Evolutionary conservation across 768 basidiomycete species (phyloP).

Genomic region (Russula abietina): DNA sequence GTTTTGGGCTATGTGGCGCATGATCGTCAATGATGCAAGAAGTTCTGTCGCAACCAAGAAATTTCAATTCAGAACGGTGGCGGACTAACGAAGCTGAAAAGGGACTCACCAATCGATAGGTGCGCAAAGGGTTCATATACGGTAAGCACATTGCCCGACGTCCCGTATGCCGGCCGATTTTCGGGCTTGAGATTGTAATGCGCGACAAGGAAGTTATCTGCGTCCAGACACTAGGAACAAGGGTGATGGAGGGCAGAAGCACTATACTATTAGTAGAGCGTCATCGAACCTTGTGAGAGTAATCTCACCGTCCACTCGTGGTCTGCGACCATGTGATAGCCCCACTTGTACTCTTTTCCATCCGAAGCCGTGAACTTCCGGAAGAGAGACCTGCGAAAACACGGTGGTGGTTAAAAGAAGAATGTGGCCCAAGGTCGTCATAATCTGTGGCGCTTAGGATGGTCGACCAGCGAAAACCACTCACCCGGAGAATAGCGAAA

Average conservation of each 20-base stretch:
- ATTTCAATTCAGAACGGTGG: neutral
- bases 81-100: neutral
- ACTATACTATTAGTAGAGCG: neutral
- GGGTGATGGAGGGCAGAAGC: neutral
- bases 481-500: conserved; percentile 60
- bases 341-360: conserved; percentile 68
- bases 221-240: conserved; percentile 44
- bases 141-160: conserved; percentile 58
- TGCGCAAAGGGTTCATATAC: conserved; percentile 50
- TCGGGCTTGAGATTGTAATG: conserved; percentile 58
- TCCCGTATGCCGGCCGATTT: conserved; percentile 48
- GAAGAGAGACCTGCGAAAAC: conserved; percentile 48
- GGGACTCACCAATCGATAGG: conserved; percentile 46
- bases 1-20: conserved; percentile 27
- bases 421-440: conserved; percentile 1
- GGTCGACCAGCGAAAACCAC: conserved; percentile 26
- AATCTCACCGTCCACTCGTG: conserved; percentile 71
- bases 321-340: conserved; percentile 44
- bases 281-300: conserved; percentile 11
- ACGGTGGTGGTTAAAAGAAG: neutral
- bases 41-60: conserved; percentile 16
- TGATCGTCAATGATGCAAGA: conserved; percentile 24
- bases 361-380: conserved; percentile 65
- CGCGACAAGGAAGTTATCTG: conserved; percentile 52
- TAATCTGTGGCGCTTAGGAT: neutral